Percentiles rank a stretch among this genome's conserved stretches.
Evolutionary conservation across 305 asterid species (phyloP).

Genomic region (Solanum hybrid): DNA sequence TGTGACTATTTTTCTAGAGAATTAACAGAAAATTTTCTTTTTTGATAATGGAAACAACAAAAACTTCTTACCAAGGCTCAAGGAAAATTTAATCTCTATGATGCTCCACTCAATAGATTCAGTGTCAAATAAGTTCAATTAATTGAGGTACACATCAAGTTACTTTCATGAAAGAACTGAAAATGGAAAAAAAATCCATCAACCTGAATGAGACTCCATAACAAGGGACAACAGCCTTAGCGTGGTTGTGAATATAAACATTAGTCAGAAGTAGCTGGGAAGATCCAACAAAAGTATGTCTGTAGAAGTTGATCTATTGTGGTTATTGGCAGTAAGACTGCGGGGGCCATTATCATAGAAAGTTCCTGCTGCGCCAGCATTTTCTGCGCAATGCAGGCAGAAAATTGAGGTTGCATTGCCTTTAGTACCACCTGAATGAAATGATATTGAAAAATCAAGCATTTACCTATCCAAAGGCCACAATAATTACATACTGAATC

Average conservation of each 20-base stretch:
- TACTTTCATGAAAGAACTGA: background rate
- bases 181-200: background rate
- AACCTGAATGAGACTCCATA: conserved; percentile 99
- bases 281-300: conserved; percentile 91
- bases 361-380: conserved; percentile 98
- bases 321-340: conserved; percentile 85
- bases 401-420: conserved; percentile 11
- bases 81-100: background rate
- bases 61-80: background rate
- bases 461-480: background rate
- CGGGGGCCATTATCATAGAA: conserved; percentile 85
- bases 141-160: background rate
- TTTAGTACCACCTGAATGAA: background rate
- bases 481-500: background rate
- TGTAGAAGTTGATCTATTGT: conserved; percentile 63
- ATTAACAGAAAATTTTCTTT: background rate
- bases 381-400: conserved; percentile 61
- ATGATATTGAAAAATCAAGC: background rate
- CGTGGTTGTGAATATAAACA: conserved; percentile 67
- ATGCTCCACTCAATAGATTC: background rate
- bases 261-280: conserved; percentile 86
- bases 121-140: background rate
- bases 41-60: background rate
- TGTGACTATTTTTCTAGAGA: background rate
- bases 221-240: conserved; percentile 86